Conservation (phyloP, 441 rosid species). For the Pelargonium citronellum region DNA sequence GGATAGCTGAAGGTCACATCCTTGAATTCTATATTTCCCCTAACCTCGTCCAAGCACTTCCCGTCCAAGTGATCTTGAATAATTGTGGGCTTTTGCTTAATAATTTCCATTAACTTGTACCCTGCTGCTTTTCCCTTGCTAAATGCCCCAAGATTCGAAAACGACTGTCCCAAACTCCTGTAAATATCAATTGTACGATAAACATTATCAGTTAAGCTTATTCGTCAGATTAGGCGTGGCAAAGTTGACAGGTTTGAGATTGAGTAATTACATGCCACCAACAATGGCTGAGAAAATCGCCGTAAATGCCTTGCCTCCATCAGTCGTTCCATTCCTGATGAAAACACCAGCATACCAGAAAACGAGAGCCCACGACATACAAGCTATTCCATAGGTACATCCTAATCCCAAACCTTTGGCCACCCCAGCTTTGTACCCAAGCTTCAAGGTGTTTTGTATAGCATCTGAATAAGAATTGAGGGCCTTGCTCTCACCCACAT, state of each 20-base stretch:
- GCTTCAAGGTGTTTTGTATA: slow-evolving; percentile 86
- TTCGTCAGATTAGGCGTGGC: neutral
- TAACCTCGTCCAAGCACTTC: slow-evolving; percentile 36
- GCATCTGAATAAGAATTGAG: slow-evolving; percentile 83
- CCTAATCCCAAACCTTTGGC: slow-evolving; percentile 98
- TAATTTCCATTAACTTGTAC: slow-evolving; percentile 69
- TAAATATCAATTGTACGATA: slow-evolving; percentile 19
- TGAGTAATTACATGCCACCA: slow-evolving; percentile 82
- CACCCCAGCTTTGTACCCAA: slow-evolving; percentile 98
- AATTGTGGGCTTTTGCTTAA: slow-evolving; percentile 43
- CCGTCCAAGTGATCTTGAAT: slow-evolving; percentile 55
- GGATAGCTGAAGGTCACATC: slow-evolving; percentile 50
- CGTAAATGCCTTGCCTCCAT: slow-evolving; percentile 97
- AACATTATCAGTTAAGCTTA: neutral
- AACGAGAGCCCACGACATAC: slow-evolving; percentile 99
- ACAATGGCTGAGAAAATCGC: slow-evolving; percentile 98
- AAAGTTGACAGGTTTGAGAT: slow-evolving; percentile 1
- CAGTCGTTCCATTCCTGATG: slow-evolving; percentile 80
- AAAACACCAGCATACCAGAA: slow-evolving; percentile 99
- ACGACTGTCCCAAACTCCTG: slow-evolving; percentile 99
- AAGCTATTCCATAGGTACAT: slow-evolving; percentile 95
- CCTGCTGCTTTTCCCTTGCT: slow-evolving; percentile 86
- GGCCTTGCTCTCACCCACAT: slow-evolving; percentile 95
- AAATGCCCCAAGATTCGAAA: slow-evolving; percentile 94
- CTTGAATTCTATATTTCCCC: slow-evolving; percentile 56